Base-by-base conservation (phyloP, 2,329 filamentous ascomycete genomes). In the Teratosphaeria zuluensis region DNA sequence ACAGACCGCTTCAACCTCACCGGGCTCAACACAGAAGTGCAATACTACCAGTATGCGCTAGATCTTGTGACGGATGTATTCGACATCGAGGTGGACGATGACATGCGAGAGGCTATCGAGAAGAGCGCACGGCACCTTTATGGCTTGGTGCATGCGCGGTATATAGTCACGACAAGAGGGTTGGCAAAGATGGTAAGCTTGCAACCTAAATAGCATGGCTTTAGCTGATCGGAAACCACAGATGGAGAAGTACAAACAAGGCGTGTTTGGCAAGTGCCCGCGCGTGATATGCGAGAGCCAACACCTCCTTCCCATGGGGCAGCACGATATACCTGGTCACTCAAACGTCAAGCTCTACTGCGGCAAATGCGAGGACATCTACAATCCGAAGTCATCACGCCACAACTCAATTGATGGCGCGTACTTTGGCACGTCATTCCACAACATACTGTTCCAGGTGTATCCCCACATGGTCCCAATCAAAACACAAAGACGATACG, bases 221-320 rank as follows among this genome's bases (percentile, higher is more conserved):
- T 4, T 64, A 46, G 38, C 57, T 16, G 56, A 58, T 51, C 56
- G 14, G n/a, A 14, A 19, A 51, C 33, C 57, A 38, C 69, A 97
- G 92, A 87, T 97, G 62, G 94, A 99, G 66, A 99, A 99, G 75
- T 99, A 96, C 76, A 99, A 99, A 72, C 96, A 96, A 73, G 89
- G 86, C 67, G 92, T 97, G 73, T 99, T 99, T 72, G 94, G 94
- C 65, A 97, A 96, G 79, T 99, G 94, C 72, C 94, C 94, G 5
- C 90, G 94, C 68, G 94, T 99, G 62, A 86, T 95, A 80, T 99
- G 94, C 78, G 86, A 95, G 69, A 89, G 88, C 11, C 92, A 99
- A 73, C 91, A 92, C 6, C 85, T 99, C 46, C 84, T 99, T 31
- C 94, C 94, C 53, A 95, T 96, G 85, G 94, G 94, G 63, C 88